Conservation (phyloP, 2,329 filamentous ascomycete genomes). For the Penicillium sp. region DNA sequence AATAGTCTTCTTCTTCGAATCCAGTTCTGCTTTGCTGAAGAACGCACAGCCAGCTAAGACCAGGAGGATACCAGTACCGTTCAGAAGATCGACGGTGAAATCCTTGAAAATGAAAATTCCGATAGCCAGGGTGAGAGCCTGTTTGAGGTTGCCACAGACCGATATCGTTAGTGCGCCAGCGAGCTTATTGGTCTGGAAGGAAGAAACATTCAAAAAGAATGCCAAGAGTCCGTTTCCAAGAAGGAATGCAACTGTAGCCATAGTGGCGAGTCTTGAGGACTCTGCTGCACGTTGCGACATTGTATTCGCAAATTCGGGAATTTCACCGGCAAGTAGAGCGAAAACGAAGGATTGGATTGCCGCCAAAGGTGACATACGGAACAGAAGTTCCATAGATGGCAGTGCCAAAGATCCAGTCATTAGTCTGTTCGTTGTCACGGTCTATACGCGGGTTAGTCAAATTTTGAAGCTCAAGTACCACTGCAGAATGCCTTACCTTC, state of each 20-base stretch:
- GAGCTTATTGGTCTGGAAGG: conserved; percentile 18
- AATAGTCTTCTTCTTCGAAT: conserved; percentile 9
- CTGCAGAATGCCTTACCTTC: conserved; percentile 9
- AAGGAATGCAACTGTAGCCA: conserved; percentile 6
- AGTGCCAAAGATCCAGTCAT: conserved; percentile 18
- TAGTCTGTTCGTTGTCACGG: conserved; percentile 17
- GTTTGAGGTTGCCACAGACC: conserved; percentile 17
- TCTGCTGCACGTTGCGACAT: conserved; percentile 12
- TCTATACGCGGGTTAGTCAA: conserved; percentile 7
- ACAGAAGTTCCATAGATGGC: conserved; percentile 17
- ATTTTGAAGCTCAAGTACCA: background rate
- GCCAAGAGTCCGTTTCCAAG: conserved; percentile 17
- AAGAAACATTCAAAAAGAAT: conserved; percentile 18
- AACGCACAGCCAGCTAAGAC: conserved; percentile 15
- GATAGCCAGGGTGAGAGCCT: conserved; percentile 14
- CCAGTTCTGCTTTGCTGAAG: conserved; percentile 18
- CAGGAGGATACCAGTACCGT: conserved; percentile 13
- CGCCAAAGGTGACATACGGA: conserved; percentile 18
- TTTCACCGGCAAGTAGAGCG: conserved; percentile 13
- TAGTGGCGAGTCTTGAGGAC: background rate
- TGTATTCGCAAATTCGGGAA: conserved; percentile 9
- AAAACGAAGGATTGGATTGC: conserved; percentile 15
- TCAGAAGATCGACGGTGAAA: conserved; percentile 12
- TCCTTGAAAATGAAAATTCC: conserved; percentile 14
- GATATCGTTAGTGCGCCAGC: conserved; percentile 19